Conservation (phyloP, 2,329 filamentous ascomycete genomes). For the Blastomyces silverae region DNA sequence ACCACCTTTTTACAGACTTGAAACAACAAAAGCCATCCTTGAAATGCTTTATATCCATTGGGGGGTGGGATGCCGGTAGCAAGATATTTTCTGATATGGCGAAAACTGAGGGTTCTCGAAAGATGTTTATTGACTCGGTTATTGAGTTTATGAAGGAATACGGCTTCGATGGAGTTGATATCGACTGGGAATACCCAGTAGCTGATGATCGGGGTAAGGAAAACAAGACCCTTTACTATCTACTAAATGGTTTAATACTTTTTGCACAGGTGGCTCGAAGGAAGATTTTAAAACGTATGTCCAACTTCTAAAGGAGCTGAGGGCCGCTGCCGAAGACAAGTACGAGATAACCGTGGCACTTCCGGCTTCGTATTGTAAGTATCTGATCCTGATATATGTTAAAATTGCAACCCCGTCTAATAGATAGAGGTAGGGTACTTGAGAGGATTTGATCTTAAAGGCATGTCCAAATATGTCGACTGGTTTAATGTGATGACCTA, state of each 20-base stretch:
- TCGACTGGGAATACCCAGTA: slow-evolving; percentile 24
- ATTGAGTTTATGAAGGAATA: slow-evolving; percentile 15
- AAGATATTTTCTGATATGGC: slow-evolving; percentile 13
- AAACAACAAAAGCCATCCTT: slow-evolving; percentile 14
- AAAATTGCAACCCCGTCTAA: neutral
- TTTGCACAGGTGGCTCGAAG: slow-evolving; percentile 27
- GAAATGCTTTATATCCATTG: slow-evolving; percentile 16
- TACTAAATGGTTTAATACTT: neutral
- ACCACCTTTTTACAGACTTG: slow-evolving; percentile 11
- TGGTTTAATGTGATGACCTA: slow-evolving; percentile 30
- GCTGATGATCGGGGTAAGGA: slow-evolving; percentile 32
- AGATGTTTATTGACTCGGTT: slow-evolving; percentile 17
- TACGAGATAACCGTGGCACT: slow-evolving; percentile 18
- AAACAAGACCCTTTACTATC: neutral
- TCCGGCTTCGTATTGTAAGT: slow-evolving; percentile 18
- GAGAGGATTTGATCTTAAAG: slow-evolving; percentile 24
- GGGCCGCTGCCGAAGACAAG: slow-evolving; percentile 9
- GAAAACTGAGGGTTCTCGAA: slow-evolving; percentile 9
- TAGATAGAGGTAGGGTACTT: slow-evolving; percentile 22
- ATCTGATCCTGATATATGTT: neutral
- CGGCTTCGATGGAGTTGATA: slow-evolving; percentile 19
- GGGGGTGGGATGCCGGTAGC: slow-evolving; percentile 17
- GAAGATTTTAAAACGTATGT: slow-evolving; percentile 18
- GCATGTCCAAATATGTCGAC: slow-evolving; percentile 23
- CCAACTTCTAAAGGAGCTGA: slow-evolving; percentile 16